These are phyloP conservation scores for Biscogniauxia sp. DNA, from an alignment of 2,329 filamentous ascomycete genomes.

Conservation along the genomic window DNA sequence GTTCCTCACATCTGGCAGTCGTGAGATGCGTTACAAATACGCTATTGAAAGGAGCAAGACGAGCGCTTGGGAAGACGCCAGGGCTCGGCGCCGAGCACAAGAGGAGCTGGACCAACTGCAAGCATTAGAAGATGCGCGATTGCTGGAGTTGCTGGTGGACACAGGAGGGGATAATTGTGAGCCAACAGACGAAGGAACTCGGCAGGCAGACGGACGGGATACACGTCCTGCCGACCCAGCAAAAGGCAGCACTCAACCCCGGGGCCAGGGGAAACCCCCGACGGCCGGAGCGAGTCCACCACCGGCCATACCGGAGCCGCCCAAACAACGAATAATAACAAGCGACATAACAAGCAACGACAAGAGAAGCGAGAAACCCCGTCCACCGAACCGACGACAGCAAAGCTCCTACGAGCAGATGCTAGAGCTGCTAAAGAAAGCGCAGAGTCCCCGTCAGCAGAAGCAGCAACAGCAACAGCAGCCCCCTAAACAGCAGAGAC, in stretches of 20 bases:
- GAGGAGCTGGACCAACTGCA: constrained; percentile 22
- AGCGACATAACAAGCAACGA: neutral
- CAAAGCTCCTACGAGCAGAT: constrained; percentile 18
- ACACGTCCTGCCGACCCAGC: neutral
- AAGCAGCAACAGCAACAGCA: neutral
- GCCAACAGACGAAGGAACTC: neutral
- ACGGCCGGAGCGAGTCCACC: too few species aligned
- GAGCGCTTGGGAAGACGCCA: constrained; percentile 27
- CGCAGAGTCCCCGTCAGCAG: neutral
- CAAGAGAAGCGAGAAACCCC: neutral
- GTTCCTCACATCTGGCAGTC: constrained; percentile 34
- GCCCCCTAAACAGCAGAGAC: neutral
- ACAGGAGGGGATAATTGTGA: constrained; percentile 1
- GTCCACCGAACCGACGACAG: neutral
- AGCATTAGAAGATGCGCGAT: constrained; percentile 19
- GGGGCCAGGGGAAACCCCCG: neutral
- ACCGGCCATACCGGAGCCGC: too few species aligned
- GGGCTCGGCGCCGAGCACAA: constrained; percentile 18
- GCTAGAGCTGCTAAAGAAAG: constrained; percentile 16
- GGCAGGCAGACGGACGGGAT: neutral
- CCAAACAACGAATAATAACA: neutral
- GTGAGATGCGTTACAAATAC: constrained; percentile 26
- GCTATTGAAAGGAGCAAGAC: constrained; percentile 33
- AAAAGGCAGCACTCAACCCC: neutral
- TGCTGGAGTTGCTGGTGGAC: constrained; percentile 12